Base-by-base conservation (phyloP, 176 grass and related monocot genomes). In the Oryza officinalis region DNA sequence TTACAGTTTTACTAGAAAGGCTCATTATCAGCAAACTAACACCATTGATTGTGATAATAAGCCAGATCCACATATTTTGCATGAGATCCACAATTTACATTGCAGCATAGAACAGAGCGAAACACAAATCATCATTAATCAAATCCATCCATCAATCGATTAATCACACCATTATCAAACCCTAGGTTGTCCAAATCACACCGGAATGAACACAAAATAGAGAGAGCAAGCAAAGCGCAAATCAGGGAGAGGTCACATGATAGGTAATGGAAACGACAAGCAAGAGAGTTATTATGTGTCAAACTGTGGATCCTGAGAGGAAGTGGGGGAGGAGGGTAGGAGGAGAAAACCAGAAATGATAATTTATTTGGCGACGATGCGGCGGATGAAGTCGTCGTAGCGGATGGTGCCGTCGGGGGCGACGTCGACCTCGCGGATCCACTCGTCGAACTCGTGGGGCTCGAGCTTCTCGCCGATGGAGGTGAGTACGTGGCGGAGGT, bases 391-490 rank as follows among this genome's bases (percentile, higher is more conserved):
- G 80, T 99, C 96, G 47, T 99, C 96, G 84, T 99, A 99, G 69
- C 87, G 89, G 83, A 99, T 94, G 80, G 93, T 94, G 67, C 96
- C 96, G 50, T 99, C 93, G 2, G 93, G 86, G 22, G 83, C 89
- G 72, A 96, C 91, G 59, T 93, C 92, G 54, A 98, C 91, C 87
- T 98, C 93, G 82, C 94, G 91, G 91, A 96, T 99, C 96, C 96
- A 99, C 89, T 99, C 96, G 74, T 99, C 96, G 87, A 99, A 99
- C 85, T 99, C 96, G n/a, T 82, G 76, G 2, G 90, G 90, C 73
- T 95, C 93, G 79, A 98, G 89, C 85, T 99, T 99, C 93, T 99
- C 96, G 47, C 96, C 96, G 57, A 99, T 95, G 87, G 85, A 92
- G 77, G 91, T 92, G 83, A 99, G 93, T 79, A 99, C 93, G 85